Base-by-base conservation (phyloP, 2,329 filamentous ascomycete species). In the Pseudogymnoascus sp. region DNA sequence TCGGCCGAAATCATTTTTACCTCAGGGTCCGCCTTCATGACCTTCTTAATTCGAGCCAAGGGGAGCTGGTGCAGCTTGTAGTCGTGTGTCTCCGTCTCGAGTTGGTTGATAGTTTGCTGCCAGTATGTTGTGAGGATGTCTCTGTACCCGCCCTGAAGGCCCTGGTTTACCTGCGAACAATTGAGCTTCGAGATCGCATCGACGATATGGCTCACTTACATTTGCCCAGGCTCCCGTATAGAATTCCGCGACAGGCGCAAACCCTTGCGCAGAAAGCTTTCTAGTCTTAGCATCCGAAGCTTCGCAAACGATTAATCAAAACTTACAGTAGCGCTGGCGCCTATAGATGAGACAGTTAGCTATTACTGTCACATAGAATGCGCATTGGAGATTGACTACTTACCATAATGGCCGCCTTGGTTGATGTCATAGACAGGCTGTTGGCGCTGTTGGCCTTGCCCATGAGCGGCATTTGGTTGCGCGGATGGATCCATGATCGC, bases 1-100 rank as follows among this genome's bases (percentile, higher is more conserved):
- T 99, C 94, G 7, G 94, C 94, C 3, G 92, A 97, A 65, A 99
- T 99, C 94, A 99, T 99, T 79, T 99, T 99, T 57, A 99, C 94
- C 70, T 99, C 94, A 0, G 94, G 94, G 68, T 99, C 94, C 0
- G 94, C 94, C 77, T 99, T 99, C 94, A 99, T 99, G 67, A 99
- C 94, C 75, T 99, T 99, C 81, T 99, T 99, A 78, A 99, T 99
- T 60, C 94, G 88, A n/a, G 94, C 94, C 39, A 99, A 81, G 1
- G 94, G 94, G 38, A 99, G 81, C 74, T 97, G 94, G 74, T 99
- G 94, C 61, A 97, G 84, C 77, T 99, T 99, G 81, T 97, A 99
- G 75, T 99, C 94, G 74, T 99, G 94, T 57, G 89, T 91, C 70
- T 97, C 94, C 63, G 84, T 90, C 77, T 99, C 94, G 62, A 99